These are phyloP conservation scores for Cicer arietinum DNA, from an alignment of 306 rosid species.

Conservation along the genomic window DNA sequence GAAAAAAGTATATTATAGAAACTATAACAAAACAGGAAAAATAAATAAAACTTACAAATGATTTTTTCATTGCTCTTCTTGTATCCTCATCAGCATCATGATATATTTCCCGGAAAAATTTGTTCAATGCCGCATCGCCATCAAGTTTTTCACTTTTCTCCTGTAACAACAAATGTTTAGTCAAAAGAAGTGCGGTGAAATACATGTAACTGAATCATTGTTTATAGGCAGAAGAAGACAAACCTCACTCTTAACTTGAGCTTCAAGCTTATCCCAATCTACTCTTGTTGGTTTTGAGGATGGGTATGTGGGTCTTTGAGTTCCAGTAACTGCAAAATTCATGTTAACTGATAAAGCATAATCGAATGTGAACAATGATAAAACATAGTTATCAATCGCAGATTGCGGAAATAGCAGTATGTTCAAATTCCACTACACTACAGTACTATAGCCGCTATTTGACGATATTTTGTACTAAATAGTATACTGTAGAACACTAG, in stretches of 20 bases:
- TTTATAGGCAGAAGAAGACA: slow-evolving; percentile 28
- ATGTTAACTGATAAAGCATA: slow-evolving; percentile 17
- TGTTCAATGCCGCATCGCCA: slow-evolving; percentile 95
- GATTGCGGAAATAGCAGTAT: too few relatives aligned
- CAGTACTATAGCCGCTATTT: too few relatives aligned
- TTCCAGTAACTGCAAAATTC: slow-evolving; percentile 54
- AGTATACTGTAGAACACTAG: too few relatives aligned
- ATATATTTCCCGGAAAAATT: slow-evolving; percentile 85
- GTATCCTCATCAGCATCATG: slow-evolving; percentile 95
- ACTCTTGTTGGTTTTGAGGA: slow-evolving; percentile 74
- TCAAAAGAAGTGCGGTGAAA: slow-evolving; percentile 14
- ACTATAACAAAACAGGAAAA: background rate
- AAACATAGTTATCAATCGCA: background rate
- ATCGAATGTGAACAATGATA: background rate
- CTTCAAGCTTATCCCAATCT: slow-evolving; percentile 95
- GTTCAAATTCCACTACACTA: too few relatives aligned
- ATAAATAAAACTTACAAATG: slow-evolving; percentile 67
- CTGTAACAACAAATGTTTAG: slow-evolving; percentile 51
- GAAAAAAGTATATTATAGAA: too few relatives aligned
- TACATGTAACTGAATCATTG: background rate
- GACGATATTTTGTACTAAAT: too few relatives aligned
- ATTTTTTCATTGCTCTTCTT: slow-evolving; percentile 89
- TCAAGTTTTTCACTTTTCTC: slow-evolving; percentile 96
- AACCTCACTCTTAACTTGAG: slow-evolving; percentile 89
- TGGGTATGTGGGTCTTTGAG: slow-evolving; percentile 70